These are phyloP conservation scores for Cercospora canescens DNA, from an alignment of 2,329 filamentous ascomycete genomes.

Conservation along the genomic window DNA sequence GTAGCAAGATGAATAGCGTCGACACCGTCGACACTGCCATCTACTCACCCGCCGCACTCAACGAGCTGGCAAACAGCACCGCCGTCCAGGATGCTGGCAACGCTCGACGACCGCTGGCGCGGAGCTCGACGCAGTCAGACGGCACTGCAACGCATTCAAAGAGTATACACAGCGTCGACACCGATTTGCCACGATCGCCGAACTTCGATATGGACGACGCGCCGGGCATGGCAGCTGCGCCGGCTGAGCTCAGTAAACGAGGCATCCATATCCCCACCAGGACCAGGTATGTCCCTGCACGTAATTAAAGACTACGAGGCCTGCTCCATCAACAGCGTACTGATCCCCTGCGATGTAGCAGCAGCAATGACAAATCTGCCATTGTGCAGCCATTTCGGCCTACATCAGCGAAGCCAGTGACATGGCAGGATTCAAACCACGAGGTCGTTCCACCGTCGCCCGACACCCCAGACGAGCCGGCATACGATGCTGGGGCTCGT, in stretches of 20 bases:
- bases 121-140: slow-evolving; percentile 17
- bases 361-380: slow-evolving; percentile 9
- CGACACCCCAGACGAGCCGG: slow-evolving; percentile 16
- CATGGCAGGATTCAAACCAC: not conserved
- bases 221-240: slow-evolving; percentile 14
- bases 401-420: not conserved
- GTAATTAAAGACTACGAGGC: not conserved
- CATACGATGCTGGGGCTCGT: slow-evolving; percentile 29
- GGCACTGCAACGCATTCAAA: slow-evolving; percentile 12
- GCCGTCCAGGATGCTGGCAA: slow-evolving; percentile 29
- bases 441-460: slow-evolving; percentile 18
- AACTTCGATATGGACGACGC: slow-evolving; percentile 30
- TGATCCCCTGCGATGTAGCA: not conserved
- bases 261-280: slow-evolving; percentile 27
- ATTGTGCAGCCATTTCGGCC: slow-evolving; percentile 9
- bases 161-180: slow-evolving; percentile 14
- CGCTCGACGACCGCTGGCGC: not conserved
- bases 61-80: slow-evolving; percentile 20
- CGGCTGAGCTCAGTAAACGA: slow-evolving; percentile 18
- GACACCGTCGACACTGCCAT: slow-evolving; percentile 26
- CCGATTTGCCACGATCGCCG: slow-evolving; percentile 21
- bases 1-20: slow-evolving; percentile 26
- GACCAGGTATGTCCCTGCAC: slow-evolving; percentile 24
- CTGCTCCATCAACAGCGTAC: not conserved
- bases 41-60: slow-evolving; percentile 14